These are phyloP conservation scores for Cytospora piceicola DNA, from an alignment of 2,329 filamentous ascomycete species.

Conservation along the genomic window DNA sequence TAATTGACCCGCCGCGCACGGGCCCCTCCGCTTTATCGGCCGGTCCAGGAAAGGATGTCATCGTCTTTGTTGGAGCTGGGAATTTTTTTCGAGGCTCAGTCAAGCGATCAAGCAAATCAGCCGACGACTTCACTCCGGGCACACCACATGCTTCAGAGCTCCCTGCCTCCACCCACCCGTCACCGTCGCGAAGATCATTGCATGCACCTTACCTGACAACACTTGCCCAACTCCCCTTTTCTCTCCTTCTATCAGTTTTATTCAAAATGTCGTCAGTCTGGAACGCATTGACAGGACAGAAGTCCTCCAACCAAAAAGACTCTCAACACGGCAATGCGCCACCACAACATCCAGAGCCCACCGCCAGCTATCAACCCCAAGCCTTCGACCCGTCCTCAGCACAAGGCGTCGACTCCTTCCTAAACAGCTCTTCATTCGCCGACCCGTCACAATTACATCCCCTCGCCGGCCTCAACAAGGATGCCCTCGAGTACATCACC, in stretches of 20 bases:
- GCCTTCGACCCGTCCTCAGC: slow-evolving; percentile 73
- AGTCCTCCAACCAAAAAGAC: slow-evolving; percentile 49
- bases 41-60: slow-evolving; percentile 25
- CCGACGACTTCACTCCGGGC: slow-evolving; percentile 17
- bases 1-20: slow-evolving; percentile 20
- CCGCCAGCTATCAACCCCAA: slow-evolving; percentile 56
- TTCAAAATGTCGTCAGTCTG: slow-evolving; percentile 60
- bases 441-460: slow-evolving; percentile 91
- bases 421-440: slow-evolving; percentile 74
- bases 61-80: slow-evolving; percentile 27
- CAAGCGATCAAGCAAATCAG: background rate
- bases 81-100: slow-evolving; percentile 30
- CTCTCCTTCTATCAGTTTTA: slow-evolving; percentile 20
- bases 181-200: slow-evolving; percentile 5
- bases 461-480: slow-evolving; percentile 88
- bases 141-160: slow-evolving; percentile 13
- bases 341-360: slow-evolving; percentile 52
- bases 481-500: slow-evolving; percentile 91
- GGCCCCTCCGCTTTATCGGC: slow-evolving; percentile 10
- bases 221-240: background rate
- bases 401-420: slow-evolving; percentile 85
- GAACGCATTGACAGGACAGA: slow-evolving; percentile 65
- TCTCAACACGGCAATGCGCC: slow-evolving; percentile 47
- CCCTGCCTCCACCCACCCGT: slow-evolving; percentile 12
- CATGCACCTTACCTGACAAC: slow-evolving; percentile 4